Conservation (phyloP, 441 rosid species). For the Cnidoscolus chayamansa region DNA sequence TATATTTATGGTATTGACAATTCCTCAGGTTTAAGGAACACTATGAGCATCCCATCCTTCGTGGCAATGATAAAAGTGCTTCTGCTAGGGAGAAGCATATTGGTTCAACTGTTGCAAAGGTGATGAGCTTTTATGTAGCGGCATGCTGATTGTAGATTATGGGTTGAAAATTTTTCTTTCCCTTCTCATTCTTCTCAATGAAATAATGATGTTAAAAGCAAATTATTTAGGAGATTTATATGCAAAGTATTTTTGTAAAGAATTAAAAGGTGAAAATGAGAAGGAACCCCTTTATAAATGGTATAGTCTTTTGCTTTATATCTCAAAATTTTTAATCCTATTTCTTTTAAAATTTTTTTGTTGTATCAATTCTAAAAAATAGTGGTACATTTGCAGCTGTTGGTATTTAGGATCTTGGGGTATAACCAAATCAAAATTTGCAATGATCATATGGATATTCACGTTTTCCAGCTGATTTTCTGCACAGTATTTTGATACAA, state of each 20-base stretch:
- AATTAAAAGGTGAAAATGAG: not conserved
- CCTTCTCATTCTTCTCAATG: not conserved
- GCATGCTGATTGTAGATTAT: not conserved
- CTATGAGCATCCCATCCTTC: conserved; percentile 69
- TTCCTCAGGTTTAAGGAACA: conserved; percentile 76
- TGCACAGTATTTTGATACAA: too few species aligned
- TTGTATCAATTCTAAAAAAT: not conserved
- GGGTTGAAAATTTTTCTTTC: not conserved
- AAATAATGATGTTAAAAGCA: conserved; percentile 4
- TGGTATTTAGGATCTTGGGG: too few species aligned
- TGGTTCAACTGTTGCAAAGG: conserved; percentile 95
- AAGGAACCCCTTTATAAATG: not conserved
- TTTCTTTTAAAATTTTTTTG: not conserved
- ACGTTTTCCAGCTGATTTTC: not conserved
- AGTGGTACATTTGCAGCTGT: too few species aligned
- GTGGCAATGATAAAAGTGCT: conserved; percentile 90
- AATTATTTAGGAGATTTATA: not conserved
- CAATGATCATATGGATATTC: not conserved
- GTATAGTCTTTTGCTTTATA: not conserved
- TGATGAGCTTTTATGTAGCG: conserved; percentile 23
- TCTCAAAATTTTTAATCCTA: not conserved
- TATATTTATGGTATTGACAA: not conserved
- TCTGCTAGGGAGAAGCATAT: conserved; percentile 80
- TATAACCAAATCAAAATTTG: not conserved
- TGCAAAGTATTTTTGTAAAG: not conserved